These are phyloP conservation scores for Cytospora chrysosperma DNA, from an alignment of 2,329 filamentous ascomycete species.

Conservation along the genomic window DNA sequence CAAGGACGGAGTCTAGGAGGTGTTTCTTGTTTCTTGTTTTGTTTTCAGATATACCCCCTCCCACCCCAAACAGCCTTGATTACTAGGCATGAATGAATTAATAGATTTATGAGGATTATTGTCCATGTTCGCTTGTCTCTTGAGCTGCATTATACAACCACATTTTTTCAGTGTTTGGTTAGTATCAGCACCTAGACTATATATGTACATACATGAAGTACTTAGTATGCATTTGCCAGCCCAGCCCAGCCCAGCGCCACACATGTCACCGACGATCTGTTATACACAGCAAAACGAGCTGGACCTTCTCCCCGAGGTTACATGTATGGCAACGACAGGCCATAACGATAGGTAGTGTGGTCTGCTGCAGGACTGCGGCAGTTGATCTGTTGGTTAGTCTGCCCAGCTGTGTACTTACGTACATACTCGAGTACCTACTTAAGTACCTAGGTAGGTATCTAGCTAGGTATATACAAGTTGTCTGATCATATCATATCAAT, in stretches of 20 bases:
- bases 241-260: too few species aligned
- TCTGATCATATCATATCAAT: too few species aligned
- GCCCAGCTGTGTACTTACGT: too few species aligned
- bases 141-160: neutral
- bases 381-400: neutral
- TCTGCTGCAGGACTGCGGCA: neutral
- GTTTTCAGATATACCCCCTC: constrained; percentile 22
- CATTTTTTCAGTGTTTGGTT: too few species aligned
- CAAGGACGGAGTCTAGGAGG: constrained; percentile 16
- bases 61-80: constrained; percentile 2
- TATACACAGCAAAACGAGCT: neutral
- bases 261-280: neutral
- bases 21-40: too few species aligned
- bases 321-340: neutral
- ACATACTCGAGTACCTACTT: too few species aligned
- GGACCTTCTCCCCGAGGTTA: neutral
- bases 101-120: neutral
- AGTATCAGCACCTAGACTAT: too few species aligned
- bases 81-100: constrained; percentile 7
- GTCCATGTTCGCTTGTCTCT: neutral
- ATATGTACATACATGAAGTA: too few species aligned
- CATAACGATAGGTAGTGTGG: neutral
- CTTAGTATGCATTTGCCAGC: too few species aligned
- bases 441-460: too few species aligned
- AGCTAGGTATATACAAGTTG: too few species aligned